Percentiles rank a stretch among this genome's conserved stretches.
Conservation (phyloP, 2,329 filamentous ascomycete genomes). For the Shiraia bambusicola region DNA sequence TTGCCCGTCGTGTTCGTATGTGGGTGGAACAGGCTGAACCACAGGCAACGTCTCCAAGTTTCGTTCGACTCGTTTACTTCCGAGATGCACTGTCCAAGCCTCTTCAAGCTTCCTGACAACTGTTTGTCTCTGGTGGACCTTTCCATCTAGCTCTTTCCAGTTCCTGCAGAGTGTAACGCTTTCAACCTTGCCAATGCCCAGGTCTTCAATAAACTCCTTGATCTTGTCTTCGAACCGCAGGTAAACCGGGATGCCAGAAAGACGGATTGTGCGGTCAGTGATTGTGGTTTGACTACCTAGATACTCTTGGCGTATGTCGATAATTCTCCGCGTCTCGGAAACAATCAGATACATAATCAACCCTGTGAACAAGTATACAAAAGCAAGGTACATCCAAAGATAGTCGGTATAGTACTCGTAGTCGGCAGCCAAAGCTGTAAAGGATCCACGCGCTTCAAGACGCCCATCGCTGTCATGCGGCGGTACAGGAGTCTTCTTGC, state of each 20-base stretch:
- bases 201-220: constrained; percentile 80
- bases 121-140: constrained; percentile 67
- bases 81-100: constrained; percentile 77
- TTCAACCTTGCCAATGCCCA: constrained; percentile 88
- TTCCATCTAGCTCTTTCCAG: constrained; percentile 77
- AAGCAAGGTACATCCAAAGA: constrained; percentile 91
- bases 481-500: constrained; percentile 31
- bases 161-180: constrained; percentile 82
- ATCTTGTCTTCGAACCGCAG: constrained; percentile 80
- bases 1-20: constrained; percentile 28
- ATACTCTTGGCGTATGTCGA: constrained; percentile 84
- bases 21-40: constrained; percentile 48
- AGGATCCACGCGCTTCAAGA: constrained; percentile 24
- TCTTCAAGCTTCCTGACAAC: constrained; percentile 75
- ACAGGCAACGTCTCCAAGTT: constrained; percentile 54
- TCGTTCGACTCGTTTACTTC: constrained; percentile 54
- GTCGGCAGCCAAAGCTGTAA: constrained; percentile 26
- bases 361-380: constrained; percentile 87
- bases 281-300: constrained; percentile 92
- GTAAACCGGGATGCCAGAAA: constrained; percentile 82
- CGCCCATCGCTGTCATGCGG: constrained; percentile 14
- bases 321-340: constrained; percentile 79
- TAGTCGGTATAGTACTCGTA: constrained; percentile 58
- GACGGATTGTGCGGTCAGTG: constrained; percentile 87
- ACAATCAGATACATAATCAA: constrained; percentile 82